Evolutionary conservation across 2,329 filamentous ascomycete species (phyloP).

Genomic region (Xylariomycetidae sp.): DNA sequence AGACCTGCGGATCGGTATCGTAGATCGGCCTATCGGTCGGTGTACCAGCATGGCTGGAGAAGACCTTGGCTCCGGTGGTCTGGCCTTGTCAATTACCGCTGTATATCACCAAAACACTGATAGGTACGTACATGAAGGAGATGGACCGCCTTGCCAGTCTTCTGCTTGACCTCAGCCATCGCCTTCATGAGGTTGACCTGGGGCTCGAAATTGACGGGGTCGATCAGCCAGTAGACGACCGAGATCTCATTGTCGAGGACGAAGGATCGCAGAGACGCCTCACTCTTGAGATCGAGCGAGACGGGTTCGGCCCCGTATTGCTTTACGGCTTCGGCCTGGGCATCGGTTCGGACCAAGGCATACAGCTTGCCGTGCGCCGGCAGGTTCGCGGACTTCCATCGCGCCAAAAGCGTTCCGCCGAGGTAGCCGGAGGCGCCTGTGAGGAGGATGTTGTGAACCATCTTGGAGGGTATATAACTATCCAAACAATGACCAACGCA

Average conservation of each 20-base stretch:
- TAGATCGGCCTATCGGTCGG: constrained; percentile 34
- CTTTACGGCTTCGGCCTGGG: constrained; percentile 38
- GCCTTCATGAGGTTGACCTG: constrained; percentile 39
- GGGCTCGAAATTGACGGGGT: constrained; percentile 26
- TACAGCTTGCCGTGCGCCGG: constrained; percentile 37
- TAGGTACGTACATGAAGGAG: constrained; percentile 36
- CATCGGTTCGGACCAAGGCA: constrained; percentile 39
- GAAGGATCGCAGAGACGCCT: constrained; percentile 26
- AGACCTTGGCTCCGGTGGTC: constrained; percentile 47
- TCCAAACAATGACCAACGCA: too few relatives aligned
- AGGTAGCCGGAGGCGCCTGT: constrained; percentile 49
- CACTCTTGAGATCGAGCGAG: constrained; percentile 31
- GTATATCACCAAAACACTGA: too few relatives aligned
- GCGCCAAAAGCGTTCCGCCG: constrained; percentile 41
- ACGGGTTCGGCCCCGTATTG: constrained; percentile 38
- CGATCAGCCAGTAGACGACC: constrained; percentile 42
- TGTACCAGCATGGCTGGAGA: constrained; percentile 39
- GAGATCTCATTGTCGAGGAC: constrained; percentile 39
- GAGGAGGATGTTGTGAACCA: constrained; percentile 37
- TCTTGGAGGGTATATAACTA: constrained; percentile 6
- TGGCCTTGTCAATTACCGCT: constrained; percentile 11
- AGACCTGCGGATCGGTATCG: constrained; percentile 38
- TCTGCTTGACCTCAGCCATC: constrained; percentile 35
- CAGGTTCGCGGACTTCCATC: constrained; percentile 29
- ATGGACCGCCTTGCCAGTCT: constrained; percentile 36